Percentiles rank a stretch among this genome's conserved stretches.
phyloP scores from a whole-genome alignment of 2,329 filamentous ascomycete species.

The Gnomoniopsis sp. region DNA sequence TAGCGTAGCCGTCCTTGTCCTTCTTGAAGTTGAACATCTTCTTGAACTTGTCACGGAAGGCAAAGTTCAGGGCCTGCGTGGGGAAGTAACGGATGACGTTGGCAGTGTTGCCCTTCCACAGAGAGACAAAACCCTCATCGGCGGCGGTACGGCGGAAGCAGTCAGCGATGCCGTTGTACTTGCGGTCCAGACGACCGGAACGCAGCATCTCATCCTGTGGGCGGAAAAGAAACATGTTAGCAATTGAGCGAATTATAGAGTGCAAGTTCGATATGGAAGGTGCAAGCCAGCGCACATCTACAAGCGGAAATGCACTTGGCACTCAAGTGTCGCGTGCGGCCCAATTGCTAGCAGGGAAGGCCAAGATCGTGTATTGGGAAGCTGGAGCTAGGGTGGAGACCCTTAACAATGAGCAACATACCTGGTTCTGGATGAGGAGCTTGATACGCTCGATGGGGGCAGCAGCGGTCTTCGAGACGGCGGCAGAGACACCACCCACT shows the following conservation, averaged over 20 bases:
- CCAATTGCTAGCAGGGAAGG: background rate
- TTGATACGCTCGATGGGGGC: slow-evolving; percentile 99
- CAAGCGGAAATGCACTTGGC: too few relatives aligned
- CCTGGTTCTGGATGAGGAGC: slow-evolving; percentile 99
- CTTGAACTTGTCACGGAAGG: slow-evolving; percentile 99
- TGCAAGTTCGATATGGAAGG: background rate
- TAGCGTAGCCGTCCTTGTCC: slow-evolving; percentile 95
- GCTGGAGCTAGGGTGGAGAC: background rate
- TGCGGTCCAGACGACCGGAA: slow-evolving; percentile 94
- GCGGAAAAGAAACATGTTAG: slow-evolving; percentile 28
- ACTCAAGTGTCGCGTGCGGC: too few relatives aligned
- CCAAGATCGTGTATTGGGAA: background rate
- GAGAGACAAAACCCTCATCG: slow-evolving; percentile 88
- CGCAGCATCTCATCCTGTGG: slow-evolving; percentile 99
- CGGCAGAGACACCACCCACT: slow-evolving; percentile 99
- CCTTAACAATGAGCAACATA: slow-evolving; percentile 56
- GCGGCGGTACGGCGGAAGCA: slow-evolving; percentile 92
- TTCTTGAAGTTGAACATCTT: slow-evolving; percentile 99
- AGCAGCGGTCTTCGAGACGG: slow-evolving; percentile 99
- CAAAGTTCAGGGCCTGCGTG: slow-evolving; percentile 99
- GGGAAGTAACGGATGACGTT: slow-evolving; percentile 99
- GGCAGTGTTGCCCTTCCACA: slow-evolving; percentile 99
- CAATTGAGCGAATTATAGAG: background rate
- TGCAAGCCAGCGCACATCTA: background rate
- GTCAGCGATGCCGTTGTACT: slow-evolving; percentile 89